phyloP scores from a whole-genome alignment of 2,329 filamentous ascomycete genomes.

The Hymenotorrendiella dingleyae region DNA sequence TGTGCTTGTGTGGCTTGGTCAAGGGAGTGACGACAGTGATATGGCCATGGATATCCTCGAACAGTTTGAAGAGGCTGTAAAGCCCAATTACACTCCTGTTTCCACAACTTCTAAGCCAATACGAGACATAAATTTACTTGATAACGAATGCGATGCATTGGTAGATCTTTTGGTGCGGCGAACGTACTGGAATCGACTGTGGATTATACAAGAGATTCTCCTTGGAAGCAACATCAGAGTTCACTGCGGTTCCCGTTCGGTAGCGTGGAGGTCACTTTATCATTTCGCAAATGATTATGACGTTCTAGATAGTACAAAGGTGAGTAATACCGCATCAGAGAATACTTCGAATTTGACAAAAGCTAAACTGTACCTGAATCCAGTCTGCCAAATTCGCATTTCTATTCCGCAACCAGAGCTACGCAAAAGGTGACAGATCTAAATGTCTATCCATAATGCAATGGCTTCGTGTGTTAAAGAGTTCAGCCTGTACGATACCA shows the following conservation, averaged over 20 bases:
- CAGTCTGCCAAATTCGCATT: too few relatives aligned
- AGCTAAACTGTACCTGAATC: background rate
- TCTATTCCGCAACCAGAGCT: background rate
- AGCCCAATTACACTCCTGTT: too few relatives aligned
- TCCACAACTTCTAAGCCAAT: background rate
- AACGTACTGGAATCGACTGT: background rate
- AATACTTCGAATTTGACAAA: background rate
- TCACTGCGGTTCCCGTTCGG: background rate
- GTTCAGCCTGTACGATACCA: background rate
- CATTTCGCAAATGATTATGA: background rate
- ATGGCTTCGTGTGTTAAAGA: background rate
- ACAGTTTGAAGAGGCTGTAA: background rate
- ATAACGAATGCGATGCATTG: background rate
- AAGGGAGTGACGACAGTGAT: constrained; percentile 1
- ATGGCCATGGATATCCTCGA: background rate
- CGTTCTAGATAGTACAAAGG: background rate
- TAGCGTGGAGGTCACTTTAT: background rate
- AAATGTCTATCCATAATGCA: background rate
- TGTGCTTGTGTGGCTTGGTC: constrained; percentile 6
- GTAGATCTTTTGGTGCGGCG: background rate
- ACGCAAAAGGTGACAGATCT: background rate
- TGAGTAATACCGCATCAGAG: background rate
- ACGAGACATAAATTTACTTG: background rate
- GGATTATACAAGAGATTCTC: background rate
- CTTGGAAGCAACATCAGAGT: background rate